phyloP scores from a whole-genome alignment of 2,329 filamentous ascomycete genomes.

The Microdochium trichocladiopsis region DNA sequence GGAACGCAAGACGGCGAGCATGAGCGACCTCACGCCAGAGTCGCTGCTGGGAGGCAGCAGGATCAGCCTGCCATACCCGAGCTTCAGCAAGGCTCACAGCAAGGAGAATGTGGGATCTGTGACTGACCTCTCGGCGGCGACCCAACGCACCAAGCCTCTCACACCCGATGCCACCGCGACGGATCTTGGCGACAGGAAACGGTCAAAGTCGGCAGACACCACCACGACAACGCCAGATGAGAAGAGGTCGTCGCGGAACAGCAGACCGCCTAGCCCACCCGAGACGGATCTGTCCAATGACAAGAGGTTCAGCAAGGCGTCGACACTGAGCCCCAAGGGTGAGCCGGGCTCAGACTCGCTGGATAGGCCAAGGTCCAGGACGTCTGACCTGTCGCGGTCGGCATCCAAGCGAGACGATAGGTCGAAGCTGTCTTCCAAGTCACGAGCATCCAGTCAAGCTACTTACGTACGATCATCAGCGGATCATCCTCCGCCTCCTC shows the following conservation, averaged over 20 bases:
- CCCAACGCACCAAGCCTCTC: conserved; percentile 33
- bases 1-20: conserved; percentile 19
- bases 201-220: conserved; percentile 40
- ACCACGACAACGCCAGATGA: conserved; percentile 28
- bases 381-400: conserved; percentile 34
- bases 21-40: conserved; percentile 23
- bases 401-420: conserved; percentile 39
- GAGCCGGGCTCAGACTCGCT: conserved; percentile 23
- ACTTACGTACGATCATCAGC: conserved; percentile 30
- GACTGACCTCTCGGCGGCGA: conserved; percentile 38
- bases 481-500: conserved; percentile 22
- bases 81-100: conserved; percentile 68
- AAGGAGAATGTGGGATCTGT: conserved; percentile 66
- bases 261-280: conserved; percentile 54
- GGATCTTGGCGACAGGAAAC: conserved; percentile 49
- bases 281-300: conserved; percentile 52
- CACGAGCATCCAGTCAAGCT: conserved; percentile 51
- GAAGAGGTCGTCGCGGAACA: conserved; percentile 21
- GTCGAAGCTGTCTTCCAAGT: conserved; percentile 46
- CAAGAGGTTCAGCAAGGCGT: conserved; percentile 26
- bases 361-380: conserved; percentile 34
- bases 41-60: conserved; percentile 14
- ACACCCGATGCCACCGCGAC: conserved; percentile 62
- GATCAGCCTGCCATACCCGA: conserved; percentile 23
- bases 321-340: conserved; percentile 26